These are phyloP conservation scores for Termitomyces heimii DNA, from an alignment of 768 basidiomycete species.

Conservation along the genomic window DNA sequence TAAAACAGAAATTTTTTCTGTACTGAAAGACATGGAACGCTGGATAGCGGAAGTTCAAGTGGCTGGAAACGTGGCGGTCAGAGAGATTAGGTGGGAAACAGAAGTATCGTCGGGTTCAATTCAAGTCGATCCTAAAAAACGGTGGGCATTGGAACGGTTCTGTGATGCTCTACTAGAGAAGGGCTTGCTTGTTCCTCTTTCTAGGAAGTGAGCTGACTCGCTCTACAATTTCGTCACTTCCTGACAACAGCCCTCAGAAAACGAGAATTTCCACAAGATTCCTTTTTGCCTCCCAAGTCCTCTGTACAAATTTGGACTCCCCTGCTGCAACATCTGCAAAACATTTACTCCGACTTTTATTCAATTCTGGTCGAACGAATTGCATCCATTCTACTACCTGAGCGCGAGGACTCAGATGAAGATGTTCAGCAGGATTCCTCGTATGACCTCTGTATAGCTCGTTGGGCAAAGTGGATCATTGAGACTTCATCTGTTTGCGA, in stretches of 20 bases:
- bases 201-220: slow-evolving; percentile 60
- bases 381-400: slow-evolving; percentile 26
- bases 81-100: slow-evolving; percentile 43
- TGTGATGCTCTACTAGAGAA: slow-evolving; percentile 61
- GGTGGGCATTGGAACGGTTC: slow-evolving; percentile 63
- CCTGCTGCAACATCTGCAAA: slow-evolving; percentile 50
- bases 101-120: slow-evolving; percentile 20
- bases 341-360: slow-evolving; percentile 51
- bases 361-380: slow-evolving; percentile 42
- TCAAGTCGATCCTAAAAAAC: slow-evolving; percentile 49
- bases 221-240: slow-evolving; percentile 11
- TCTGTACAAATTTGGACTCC: slow-evolving; percentile 63
- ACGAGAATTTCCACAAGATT: slow-evolving; percentile 33
- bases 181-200: slow-evolving; percentile 75
- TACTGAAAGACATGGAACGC: slow-evolving; percentile 62
- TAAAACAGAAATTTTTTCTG: slow-evolving; percentile 41
- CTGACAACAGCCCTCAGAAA: slow-evolving; percentile 44
- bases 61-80: slow-evolving; percentile 44
- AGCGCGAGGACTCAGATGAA: slow-evolving; percentile 3
- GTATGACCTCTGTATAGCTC: slow-evolving; percentile 55
- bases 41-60: slow-evolving; percentile 76
- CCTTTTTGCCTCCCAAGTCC: slow-evolving; percentile 42
- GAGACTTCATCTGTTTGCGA: slow-evolving; percentile 29
- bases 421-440: slow-evolving; percentile 29
- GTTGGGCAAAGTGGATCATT: slow-evolving; percentile 65